Evolutionary conservation across 768 basidiomycete genomes (phyloP).

Genomic region (Calocybe gangraenosa): DNA sequence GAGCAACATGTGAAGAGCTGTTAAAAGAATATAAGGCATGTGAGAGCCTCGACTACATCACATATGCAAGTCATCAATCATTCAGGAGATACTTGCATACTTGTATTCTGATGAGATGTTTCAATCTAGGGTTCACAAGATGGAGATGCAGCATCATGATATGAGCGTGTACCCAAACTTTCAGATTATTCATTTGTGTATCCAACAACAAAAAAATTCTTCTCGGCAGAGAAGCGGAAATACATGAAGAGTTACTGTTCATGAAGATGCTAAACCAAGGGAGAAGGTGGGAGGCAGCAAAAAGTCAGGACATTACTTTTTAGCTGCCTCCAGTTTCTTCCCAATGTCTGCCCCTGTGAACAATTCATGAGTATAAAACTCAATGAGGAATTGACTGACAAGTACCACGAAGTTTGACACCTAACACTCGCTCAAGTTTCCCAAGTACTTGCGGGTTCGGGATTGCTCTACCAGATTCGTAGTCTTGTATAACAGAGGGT

Average conservation of each 20-base stretch:
- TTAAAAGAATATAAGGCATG: slow-evolving; percentile 95
- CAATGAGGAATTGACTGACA: slow-evolving; percentile 2
- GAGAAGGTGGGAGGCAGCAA: slow-evolving; percentile 22
- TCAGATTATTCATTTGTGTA: no score
- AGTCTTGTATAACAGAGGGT: slow-evolving; percentile 82
- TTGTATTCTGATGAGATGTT: not conserved
- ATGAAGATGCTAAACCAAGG: slow-evolving; percentile 20
- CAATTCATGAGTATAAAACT: not conserved
- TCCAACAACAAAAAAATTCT: no score
- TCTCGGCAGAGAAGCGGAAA: no score
- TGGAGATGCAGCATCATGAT: slow-evolving; percentile 16
- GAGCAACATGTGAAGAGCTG: slow-evolving; percentile 82
- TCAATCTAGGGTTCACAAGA: slow-evolving; percentile 23
- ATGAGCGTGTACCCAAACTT: no score
- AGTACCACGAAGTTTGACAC: slow-evolving; percentile 86
- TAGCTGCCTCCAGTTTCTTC: slow-evolving; percentile 77
- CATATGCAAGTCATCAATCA: slow-evolving; percentile 39
- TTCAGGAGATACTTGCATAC: no score
- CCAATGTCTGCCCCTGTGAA: slow-evolving; percentile 71
- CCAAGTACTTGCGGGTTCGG: slow-evolving; percentile 83
- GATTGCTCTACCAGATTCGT: slow-evolving; percentile 84
- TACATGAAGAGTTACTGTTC: slow-evolving; percentile 22
- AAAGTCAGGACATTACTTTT: slow-evolving; percentile 58
- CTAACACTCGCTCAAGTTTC: slow-evolving; percentile 84
- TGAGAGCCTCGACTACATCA: slow-evolving; percentile 92